Percentiles rank a stretch among this genome's conserved stretches.
phyloP scores from a whole-genome alignment of 2,329 filamentous ascomycete species.

The Clarireedia paspali region DNA sequence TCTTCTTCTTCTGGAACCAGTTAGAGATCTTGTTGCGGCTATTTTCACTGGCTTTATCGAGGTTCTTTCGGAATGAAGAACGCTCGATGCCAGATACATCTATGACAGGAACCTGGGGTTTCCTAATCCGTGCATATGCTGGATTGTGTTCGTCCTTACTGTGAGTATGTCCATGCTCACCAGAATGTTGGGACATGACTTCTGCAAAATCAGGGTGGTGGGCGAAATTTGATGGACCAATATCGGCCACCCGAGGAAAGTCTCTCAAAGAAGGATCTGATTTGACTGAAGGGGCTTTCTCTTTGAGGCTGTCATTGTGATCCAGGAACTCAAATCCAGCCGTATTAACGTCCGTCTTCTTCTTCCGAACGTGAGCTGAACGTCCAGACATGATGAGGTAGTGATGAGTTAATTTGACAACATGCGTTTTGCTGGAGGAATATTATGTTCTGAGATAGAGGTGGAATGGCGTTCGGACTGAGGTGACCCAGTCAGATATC shows the following conservation, averaged over 20 bases:
- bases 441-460: neutral
- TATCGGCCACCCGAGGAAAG: neutral
- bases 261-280: slow-evolving; percentile 2
- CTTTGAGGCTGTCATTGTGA: slow-evolving; percentile 1
- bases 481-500: neutral
- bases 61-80: slow-evolving; percentile 1
- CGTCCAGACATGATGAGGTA: slow-evolving; percentile 42
- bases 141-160: neutral
- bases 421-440: neutral
- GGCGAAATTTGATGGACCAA: neutral
- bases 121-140: slow-evolving; percentile 6
- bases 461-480: neutral
- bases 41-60: slow-evolving; percentile 7
- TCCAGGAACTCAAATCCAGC: slow-evolving; percentile 4
- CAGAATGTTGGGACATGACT: neutral
- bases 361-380: slow-evolving; percentile 49
- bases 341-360: slow-evolving; percentile 39
- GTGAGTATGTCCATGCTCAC: neutral
- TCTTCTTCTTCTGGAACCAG: slow-evolving; percentile 8
- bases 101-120: slow-evolving; percentile 4
- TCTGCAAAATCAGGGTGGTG: neutral
- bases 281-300: neutral
- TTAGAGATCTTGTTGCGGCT: slow-evolving; percentile 3
- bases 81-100: slow-evolving; percentile 8
- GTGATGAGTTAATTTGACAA: neutral